Conservation (phyloP, 2,329 filamentous ascomycete genomes). For the Alternaria incomplexa region DNA sequence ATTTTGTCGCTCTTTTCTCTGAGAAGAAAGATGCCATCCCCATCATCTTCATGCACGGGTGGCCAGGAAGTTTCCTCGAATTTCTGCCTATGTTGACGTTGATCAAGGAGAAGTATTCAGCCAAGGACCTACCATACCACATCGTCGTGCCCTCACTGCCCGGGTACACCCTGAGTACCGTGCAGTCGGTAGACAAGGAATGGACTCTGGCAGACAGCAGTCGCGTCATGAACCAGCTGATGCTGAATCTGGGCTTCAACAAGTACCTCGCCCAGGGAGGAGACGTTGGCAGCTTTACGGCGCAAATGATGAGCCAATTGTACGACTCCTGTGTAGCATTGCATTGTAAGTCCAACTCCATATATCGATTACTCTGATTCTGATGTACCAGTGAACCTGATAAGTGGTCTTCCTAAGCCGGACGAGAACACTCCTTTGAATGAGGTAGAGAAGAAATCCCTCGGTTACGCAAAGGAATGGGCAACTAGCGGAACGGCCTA, state of each 20-base stretch:
- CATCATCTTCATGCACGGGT: conserved; percentile 62
- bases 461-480: conserved; percentile 41
- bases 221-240: conserved; percentile 59
- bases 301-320: conserved; percentile 48
- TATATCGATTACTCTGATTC: background rate
- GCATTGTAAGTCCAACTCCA: conserved; percentile 30
- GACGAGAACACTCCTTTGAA: conserved; percentile 24
- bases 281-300: conserved; percentile 59
- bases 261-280: conserved; percentile 65
- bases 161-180: conserved; percentile 60
- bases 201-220: conserved; percentile 52
- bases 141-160: conserved; percentile 64
- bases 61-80: conserved; percentile 63
- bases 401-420: conserved; percentile 8
- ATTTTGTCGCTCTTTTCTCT: conserved; percentile 64
- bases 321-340: conserved; percentile 57
- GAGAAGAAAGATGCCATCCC: conserved; percentile 59
- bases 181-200: conserved; percentile 54
- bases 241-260: conserved; percentile 61
- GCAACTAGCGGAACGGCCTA: conserved; percentile 57
- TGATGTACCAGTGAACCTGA: conserved; percentile 35
- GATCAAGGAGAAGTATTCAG: conserved; percentile 56
- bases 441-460: conserved; percentile 21
- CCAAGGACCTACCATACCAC: conserved; percentile 62
- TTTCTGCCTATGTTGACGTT: conserved; percentile 61